Evolutionary conservation across 768 basidiomycete genomes (phyloP).

Genomic region (Pleurotus citrinopileatus): DNA sequence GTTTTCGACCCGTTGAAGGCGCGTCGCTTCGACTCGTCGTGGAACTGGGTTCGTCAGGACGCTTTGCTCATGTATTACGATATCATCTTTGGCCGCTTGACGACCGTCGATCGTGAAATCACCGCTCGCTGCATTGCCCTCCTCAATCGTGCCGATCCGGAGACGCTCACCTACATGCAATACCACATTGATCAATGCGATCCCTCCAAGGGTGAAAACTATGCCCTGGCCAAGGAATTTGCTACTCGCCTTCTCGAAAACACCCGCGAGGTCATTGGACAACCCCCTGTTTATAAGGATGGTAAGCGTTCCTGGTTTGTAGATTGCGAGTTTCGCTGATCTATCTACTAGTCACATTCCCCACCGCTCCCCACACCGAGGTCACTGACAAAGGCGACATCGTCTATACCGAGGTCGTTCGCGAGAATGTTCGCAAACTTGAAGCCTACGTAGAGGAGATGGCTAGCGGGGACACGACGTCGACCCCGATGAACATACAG

Average conservation of each 20-base stretch:
- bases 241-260: constrained; percentile 96
- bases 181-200: constrained; percentile 88
- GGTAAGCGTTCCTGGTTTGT: constrained; percentile 52
- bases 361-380: constrained; percentile 94
- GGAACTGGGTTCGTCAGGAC: constrained; percentile 99
- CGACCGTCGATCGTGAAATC: constrained; percentile 92
- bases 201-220: constrained; percentile 82
- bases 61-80: constrained; percentile 97
- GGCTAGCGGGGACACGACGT: constrained; percentile 90
- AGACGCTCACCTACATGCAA: constrained; percentile 92
- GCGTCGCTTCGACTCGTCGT: constrained; percentile 96
- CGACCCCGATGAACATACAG: constrained; percentile 85
- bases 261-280: constrained; percentile 76
- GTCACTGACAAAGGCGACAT: constrained; percentile 94
- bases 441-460: constrained; percentile 99
- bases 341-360: constrained; percentile 79
- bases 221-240: constrained; percentile 94
- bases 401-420: constrained; percentile 90
- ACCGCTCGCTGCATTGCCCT: constrained; percentile 96
- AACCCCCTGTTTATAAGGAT: constrained; percentile 93
- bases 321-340: not conserved
- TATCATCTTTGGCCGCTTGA: constrained; percentile 93
- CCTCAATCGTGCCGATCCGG: constrained; percentile 95
- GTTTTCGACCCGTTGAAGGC: constrained; percentile 94
- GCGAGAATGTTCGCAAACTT: constrained; percentile 94